Percentiles rank a stretch among this genome's conserved stretches.
Conservation (phyloP, 2,329 filamentous ascomycete species). For the Monilinia aucupariae region DNA sequence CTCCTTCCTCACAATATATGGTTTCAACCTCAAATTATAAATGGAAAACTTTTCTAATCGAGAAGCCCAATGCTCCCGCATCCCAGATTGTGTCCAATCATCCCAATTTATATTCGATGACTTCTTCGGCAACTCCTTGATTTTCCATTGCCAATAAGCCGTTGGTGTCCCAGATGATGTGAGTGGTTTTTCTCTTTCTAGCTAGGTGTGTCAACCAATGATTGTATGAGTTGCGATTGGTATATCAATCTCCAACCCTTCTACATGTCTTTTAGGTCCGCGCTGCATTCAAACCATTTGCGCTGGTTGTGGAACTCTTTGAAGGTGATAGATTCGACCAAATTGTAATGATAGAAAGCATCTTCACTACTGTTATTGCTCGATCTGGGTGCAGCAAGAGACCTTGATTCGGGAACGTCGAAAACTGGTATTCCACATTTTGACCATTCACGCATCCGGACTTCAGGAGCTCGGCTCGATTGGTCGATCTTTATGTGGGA, state of each 20-base stretch:
- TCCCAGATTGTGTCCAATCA: constrained; percentile 14
- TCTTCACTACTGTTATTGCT: background rate
- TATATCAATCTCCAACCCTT: constrained; percentile 22
- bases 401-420: background rate
- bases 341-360: constrained; percentile 17
- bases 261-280: constrained; percentile 13
- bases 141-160: constrained; percentile 23
- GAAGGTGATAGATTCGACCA: constrained; percentile 19
- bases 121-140: constrained; percentile 15
- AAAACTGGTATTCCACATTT: constrained; percentile 15
- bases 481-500: constrained; percentile 19
- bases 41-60: background rate
- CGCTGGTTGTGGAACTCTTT: constrained; percentile 19
- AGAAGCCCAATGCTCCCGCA: background rate
- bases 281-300: constrained; percentile 17
- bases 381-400: background rate
- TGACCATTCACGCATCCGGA: constrained; percentile 14
- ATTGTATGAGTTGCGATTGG: constrained; percentile 17
- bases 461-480: constrained; percentile 10
- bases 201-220: constrained; percentile 21
- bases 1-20: constrained; percentile 4
- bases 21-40: background rate
- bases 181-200: constrained; percentile 19
- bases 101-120: constrained; percentile 20
- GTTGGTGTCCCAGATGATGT: constrained; percentile 13